phyloP scores from a whole-genome alignment of 129 eudicot species.

The Dittrichia graveolens region DNA sequence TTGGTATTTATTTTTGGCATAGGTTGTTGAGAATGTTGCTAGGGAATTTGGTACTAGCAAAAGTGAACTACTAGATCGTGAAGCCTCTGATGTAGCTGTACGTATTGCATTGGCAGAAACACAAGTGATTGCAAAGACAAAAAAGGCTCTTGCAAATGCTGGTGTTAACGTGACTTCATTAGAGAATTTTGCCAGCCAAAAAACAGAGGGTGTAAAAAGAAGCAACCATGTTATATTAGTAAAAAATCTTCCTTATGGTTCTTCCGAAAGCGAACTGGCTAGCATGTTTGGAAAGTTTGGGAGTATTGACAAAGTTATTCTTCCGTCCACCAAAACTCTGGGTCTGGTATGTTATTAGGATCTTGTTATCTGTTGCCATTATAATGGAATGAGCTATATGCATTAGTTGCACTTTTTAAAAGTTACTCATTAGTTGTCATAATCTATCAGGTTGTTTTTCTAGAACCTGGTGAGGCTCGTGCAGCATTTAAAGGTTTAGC shows the following conservation, averaged over 20 bases:
- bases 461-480: slow-evolving; percentile 90
- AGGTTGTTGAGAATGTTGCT: slow-evolving; percentile 89
- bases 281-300: slow-evolving; percentile 85
- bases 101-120: slow-evolving; percentile 84
- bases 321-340: slow-evolving; percentile 83
- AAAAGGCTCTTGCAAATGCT: slow-evolving; percentile 81
- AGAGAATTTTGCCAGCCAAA: slow-evolving; percentile 68
- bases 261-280: slow-evolving; percentile 83
- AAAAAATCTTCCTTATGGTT: slow-evolving; percentile 82
- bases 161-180: slow-evolving; percentile 79
- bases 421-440: not conserved
- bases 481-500: slow-evolving; percentile 70
- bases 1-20: not conserved
- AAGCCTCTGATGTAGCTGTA: slow-evolving; percentile 74
- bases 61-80: slow-evolving; percentile 74
- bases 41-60: slow-evolving; percentile 81
- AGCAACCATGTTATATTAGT: slow-evolving; percentile 86
- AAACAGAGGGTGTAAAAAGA: slow-evolving; percentile 61
- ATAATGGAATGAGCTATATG: not conserved
- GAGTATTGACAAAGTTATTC: slow-evolving; percentile 75
- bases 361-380: not conserved
- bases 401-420: not conserved
- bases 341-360: slow-evolving; percentile 62
- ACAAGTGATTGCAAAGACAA: slow-evolving; percentile 81
- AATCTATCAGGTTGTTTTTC: slow-evolving; percentile 64